Percentiles rank a stretch among this genome's conserved stretches.
phyloP scores from a whole-genome alignment of 495 filamentous ascomycete genomes.

The Apiosordaria backusii region DNA sequence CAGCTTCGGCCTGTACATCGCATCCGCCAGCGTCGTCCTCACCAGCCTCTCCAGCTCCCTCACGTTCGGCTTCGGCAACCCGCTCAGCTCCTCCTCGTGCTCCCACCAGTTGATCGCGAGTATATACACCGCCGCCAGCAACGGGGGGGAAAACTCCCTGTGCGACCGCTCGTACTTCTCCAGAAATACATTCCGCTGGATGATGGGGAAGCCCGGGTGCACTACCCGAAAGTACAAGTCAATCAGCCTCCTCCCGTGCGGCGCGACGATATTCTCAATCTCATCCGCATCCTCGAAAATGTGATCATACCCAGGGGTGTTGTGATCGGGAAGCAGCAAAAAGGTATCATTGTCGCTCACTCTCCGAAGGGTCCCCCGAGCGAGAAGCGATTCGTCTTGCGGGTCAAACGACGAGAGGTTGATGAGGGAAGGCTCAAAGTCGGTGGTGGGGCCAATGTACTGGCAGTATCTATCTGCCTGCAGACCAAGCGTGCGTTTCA shows the following conservation, averaged over 20 bases:
- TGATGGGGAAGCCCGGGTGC: conserved; percentile 86
- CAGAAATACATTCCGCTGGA: conserved; percentile 82
- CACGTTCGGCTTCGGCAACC: conserved; percentile 66
- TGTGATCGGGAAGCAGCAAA: conserved; percentile 66
- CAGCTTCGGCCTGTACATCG: conserved; percentile 81
- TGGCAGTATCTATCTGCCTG: conserved; percentile 60
- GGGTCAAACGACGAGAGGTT: conserved; percentile 68
- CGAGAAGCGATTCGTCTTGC: conserved; percentile 65
- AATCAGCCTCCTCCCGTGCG: conserved; percentile 75
- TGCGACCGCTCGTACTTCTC: conserved; percentile 77
- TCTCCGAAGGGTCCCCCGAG: conserved; percentile 67
- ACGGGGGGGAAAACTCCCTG: conserved; percentile 73
- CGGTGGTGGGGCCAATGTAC: conserved; percentile 65
- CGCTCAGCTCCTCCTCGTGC: conserved; percentile 62
- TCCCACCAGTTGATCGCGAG: conserved; percentile 89
- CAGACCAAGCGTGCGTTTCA: conserved; percentile 63
- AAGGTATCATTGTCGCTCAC: conserved; percentile 83
- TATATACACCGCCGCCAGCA: conserved; percentile 86
- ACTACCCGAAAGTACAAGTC: conserved; percentile 85
- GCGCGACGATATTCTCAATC: conserved; percentile 78
- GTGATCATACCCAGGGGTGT: conserved; percentile 59
- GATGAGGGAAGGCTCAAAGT: conserved; percentile 70
- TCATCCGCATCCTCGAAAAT: conserved; percentile 64
- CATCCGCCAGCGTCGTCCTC: conserved; percentile 65
- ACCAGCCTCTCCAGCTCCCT: conserved; percentile 73